Percentiles rank a stretch among this genome's conserved stretches.
Conservation (phyloP, 2,329 filamentous ascomycete genomes). For the Trichophyton mentagrophytes region DNA sequence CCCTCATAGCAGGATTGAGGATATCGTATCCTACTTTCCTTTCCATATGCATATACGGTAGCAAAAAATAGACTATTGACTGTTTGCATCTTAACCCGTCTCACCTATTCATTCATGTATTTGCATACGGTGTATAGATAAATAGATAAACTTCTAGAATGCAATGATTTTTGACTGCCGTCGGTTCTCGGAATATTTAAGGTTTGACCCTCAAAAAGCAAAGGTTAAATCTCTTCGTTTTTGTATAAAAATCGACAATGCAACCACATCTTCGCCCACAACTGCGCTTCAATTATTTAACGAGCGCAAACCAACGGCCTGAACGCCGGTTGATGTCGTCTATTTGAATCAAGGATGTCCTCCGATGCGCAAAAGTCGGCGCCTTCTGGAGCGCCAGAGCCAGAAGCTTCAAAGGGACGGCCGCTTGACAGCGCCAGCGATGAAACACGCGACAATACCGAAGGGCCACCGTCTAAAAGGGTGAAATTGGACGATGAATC, state of each 20-base stretch:
- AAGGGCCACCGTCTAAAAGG: constrained; percentile 41
- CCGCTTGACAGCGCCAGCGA: neutral
- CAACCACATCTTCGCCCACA: neutral
- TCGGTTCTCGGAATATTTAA: constrained; percentile 4
- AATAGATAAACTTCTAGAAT: neutral
- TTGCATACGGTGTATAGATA: no score
- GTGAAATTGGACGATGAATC: constrained; percentile 37
- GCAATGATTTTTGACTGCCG: neutral
- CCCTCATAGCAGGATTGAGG: neutral
- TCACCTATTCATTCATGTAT: neutral
- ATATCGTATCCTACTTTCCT: neutral
- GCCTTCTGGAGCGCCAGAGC: neutral
- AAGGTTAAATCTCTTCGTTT: neutral
- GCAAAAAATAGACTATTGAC: neutral
- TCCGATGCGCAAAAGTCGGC: neutral
- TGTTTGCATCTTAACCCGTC: neutral
- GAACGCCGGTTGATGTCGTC: neutral
- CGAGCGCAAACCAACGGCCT: neutral
- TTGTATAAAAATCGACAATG: neutral
- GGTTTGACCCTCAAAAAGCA: neutral
- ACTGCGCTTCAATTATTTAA: neutral
- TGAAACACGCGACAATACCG: neutral
- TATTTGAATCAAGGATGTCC: neutral
- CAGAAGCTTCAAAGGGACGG: neutral
- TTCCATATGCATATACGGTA: neutral